Evolutionary conservation across 2,329 filamentous ascomycete species (phyloP).

Genomic region (Aspergillus sp.): DNA sequence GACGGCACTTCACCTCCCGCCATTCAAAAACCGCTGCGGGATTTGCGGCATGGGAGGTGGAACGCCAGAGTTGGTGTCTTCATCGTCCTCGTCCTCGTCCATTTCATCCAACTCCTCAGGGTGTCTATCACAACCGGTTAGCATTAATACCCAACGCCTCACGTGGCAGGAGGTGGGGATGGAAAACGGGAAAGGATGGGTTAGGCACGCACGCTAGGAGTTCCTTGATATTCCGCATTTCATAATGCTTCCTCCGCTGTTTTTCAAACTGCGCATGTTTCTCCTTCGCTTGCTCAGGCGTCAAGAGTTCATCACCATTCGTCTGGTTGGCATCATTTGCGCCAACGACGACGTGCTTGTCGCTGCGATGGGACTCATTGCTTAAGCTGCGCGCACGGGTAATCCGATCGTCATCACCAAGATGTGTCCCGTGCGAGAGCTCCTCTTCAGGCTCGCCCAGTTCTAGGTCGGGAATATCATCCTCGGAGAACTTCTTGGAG

Average conservation of each 20-base stretch:
- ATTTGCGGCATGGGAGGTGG: constrained; percentile 36
- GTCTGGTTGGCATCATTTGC: constrained; percentile 37
- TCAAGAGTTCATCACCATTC: constrained; percentile 52
- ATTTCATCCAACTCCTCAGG: constrained; percentile 65
- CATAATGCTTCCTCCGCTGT: constrained; percentile 93
- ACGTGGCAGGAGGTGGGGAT: background rate
- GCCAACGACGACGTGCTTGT: constrained; percentile 82
- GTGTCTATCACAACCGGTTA: constrained; percentile 44
- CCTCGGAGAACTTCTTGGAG: constrained; percentile 53
- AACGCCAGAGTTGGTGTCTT: constrained; percentile 19
- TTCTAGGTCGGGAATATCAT: constrained; percentile 88
- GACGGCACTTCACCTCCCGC: constrained; percentile 17
- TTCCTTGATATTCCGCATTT: constrained; percentile 93
- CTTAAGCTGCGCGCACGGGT: constrained; percentile 43
- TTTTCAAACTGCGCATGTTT: constrained; percentile 92
- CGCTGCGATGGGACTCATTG: constrained; percentile 44
- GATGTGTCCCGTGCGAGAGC: constrained; percentile 41
- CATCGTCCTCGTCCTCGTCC: constrained; percentile 58
- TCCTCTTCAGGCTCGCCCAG: constrained; percentile 88
- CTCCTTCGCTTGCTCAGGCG: constrained; percentile 71
- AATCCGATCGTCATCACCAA: constrained; percentile 45
- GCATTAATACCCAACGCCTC: background rate
- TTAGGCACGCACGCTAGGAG: constrained; percentile 66
- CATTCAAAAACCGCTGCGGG: constrained; percentile 29
- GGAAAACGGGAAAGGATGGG: background rate